Evolutionary conservation across 2,329 filamentous ascomycete genomes (phyloP).

Genomic region (Trichoderma sp.): DNA sequence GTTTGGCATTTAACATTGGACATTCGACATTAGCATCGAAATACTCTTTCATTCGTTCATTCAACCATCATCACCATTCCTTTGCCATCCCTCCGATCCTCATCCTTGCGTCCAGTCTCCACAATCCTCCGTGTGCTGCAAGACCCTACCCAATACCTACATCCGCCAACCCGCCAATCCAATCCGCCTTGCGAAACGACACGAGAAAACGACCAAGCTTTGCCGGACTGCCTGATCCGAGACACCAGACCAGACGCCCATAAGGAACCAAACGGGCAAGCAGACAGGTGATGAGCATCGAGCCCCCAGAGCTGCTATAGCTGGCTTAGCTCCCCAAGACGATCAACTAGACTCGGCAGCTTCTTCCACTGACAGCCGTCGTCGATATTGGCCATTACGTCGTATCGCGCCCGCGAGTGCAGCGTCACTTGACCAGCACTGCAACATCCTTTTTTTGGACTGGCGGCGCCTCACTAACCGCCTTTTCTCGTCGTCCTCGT

Average conservation of each 20-base stretch:
- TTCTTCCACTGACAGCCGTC: not conserved
- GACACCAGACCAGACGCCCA: not conserved
- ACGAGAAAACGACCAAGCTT: not conserved
- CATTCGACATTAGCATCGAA: not conserved
- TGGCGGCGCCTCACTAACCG: constrained; percentile 17
- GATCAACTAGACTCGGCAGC: not conserved
- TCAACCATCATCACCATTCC: not conserved
- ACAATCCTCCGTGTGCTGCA: not conserved
- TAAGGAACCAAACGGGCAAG: not conserved
- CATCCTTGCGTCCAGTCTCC: not conserved
- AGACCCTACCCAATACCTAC: not conserved
- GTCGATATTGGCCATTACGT: constrained; percentile 6
- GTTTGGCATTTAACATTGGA: not conserved
- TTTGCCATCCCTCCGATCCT: not conserved
- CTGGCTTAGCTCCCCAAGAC: constrained; percentile 3
- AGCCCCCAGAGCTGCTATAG: constrained; percentile 2
- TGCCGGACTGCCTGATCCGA: not conserved
- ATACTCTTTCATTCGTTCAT: not conserved
- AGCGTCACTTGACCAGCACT: constrained; percentile 20
- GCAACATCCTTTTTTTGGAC: constrained; percentile 19
- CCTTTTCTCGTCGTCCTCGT: constrained; percentile 14
- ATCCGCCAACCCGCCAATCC: not conserved
- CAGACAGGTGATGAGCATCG: constrained; percentile 1
- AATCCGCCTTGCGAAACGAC: not conserved
- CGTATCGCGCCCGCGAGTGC: constrained; percentile 14